Percentiles rank a stretch among this genome's conserved stretches.
These are phyloP conservation scores for Fusarium sp. DNA, from an alignment of 2,329 filamentous ascomycete genomes.

Conservation along the genomic window DNA sequence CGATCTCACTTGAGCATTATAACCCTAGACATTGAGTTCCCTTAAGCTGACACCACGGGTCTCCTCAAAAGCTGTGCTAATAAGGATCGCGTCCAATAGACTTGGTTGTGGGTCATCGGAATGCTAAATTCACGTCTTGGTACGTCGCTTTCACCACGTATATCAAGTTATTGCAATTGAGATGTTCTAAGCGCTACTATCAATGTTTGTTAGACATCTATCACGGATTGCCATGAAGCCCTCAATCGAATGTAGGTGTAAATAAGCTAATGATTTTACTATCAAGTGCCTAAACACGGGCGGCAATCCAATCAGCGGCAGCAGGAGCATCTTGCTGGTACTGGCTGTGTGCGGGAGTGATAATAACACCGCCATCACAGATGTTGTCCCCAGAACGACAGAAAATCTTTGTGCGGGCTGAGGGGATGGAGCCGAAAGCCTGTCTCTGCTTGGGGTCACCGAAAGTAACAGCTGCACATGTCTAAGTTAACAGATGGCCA, in stretches of 20 bases:
- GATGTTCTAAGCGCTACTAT: not conserved
- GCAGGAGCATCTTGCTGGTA: not conserved
- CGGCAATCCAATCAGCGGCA: not conserved
- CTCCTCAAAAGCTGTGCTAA: not conserved
- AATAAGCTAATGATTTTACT: not conserved
- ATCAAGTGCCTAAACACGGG: not conserved
- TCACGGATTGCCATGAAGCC: accelerated
- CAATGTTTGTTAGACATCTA: accelerated
- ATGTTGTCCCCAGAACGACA: not conserved
- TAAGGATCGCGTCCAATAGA: not conserved
- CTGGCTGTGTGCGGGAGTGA: not conserved
- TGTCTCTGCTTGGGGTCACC: not conserved
- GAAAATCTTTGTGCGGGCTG: not conserved
- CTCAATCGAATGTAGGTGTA: not conserved
- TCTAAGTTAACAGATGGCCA: too few species aligned
- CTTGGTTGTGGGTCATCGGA: not conserved
- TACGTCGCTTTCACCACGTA: not conserved
- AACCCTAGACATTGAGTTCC: too few species aligned
- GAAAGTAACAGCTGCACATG: not conserved
- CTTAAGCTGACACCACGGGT: too few species aligned
- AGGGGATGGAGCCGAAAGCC: not conserved
- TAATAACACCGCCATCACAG: not conserved
- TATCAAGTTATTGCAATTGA: accelerated
- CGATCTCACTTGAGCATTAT: too few species aligned
- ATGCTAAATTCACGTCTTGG: not conserved